Evolutionary conservation across 2,329 filamentous ascomycete genomes (phyloP).

Genomic region (Basipetospora chlamydospora): DNA sequence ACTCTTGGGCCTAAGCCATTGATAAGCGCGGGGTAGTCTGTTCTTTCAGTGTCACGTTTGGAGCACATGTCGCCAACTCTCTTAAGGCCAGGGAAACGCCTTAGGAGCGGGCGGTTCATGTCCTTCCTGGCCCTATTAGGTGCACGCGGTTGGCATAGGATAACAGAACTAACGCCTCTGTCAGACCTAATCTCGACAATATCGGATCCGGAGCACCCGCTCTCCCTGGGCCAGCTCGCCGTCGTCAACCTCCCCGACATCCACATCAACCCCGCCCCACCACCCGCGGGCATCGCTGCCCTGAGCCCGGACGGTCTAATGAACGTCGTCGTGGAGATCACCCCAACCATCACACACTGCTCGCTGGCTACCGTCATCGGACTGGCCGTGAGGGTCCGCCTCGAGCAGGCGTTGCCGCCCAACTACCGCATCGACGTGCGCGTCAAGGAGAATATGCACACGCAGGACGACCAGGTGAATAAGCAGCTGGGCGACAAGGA

Average conservation of each 20-base stretch:
- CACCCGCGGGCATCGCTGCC: slow-evolving; percentile 20
- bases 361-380: slow-evolving; percentile 93
- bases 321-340: slow-evolving; percentile 75
- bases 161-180: slow-evolving; percentile 17
- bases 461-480: slow-evolving; percentile 87
- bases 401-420: slow-evolving; percentile 82
- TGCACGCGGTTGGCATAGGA: no score
- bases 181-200: slow-evolving; percentile 87
- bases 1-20: no score
- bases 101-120: no score
- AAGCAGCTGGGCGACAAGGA: slow-evolving; percentile 97
- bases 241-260: slow-evolving; percentile 97
- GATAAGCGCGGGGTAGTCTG: no score
- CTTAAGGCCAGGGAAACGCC: no score
- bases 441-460: slow-evolving; percentile 94
- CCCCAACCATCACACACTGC: slow-evolving; percentile 93
- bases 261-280: slow-evolving; percentile 36
- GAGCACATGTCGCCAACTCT: no score
- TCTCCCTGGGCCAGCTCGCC: slow-evolving; percentile 81
- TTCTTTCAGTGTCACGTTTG: no score
- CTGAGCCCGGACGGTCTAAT: slow-evolving; percentile 38
- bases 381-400: slow-evolving; percentile 75
- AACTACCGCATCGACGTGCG: slow-evolving; percentile 84
- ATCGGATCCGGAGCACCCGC: slow-evolving; percentile 89
- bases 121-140: no score